A percentile compares a stretch with the other conserved stretches of the same genome.
These are phyloP conservation scores for Phoma sp. DNA, from an alignment of 2,329 filamentous ascomycete genomes.

Conservation along the genomic window DNA sequence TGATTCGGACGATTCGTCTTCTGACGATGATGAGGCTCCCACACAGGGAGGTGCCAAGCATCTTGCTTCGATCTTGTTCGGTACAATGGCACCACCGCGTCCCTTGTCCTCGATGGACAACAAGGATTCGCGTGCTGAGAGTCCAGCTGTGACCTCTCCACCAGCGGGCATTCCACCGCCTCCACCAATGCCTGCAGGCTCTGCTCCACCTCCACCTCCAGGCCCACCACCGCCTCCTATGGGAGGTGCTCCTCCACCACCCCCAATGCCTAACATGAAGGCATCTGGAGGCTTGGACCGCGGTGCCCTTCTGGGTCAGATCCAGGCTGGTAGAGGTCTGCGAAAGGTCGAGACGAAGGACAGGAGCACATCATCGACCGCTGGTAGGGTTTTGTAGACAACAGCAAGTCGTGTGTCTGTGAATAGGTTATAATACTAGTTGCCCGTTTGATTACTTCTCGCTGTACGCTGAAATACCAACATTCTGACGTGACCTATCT, in stretches of 20 bases:
- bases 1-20: slow-evolving; percentile 76
- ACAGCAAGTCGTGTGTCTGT: slow-evolving; percentile 16
- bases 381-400: slow-evolving; percentile 70
- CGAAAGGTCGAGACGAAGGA: slow-evolving; percentile 93
- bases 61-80: slow-evolving; percentile 92
- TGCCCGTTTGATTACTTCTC: slow-evolving; percentile 1
- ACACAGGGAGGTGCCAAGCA: slow-evolving; percentile 86
- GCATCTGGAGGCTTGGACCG: slow-evolving; percentile 45
- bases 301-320: slow-evolving; percentile 77
- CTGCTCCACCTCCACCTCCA: slow-evolving; percentile 55
- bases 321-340: slow-evolving; percentile 77
- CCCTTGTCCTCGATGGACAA: slow-evolving; percentile 84
- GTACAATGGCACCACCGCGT: slow-evolving; percentile 92
- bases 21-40: slow-evolving; percentile 75
- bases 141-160: slow-evolving; percentile 51
- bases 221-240: slow-evolving; percentile 56
- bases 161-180: slow-evolving; percentile 57
- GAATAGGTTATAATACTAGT: slow-evolving; percentile 23
- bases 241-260: slow-evolving; percentile 43
- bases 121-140: slow-evolving; percentile 58
- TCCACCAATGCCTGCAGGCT: slow-evolving; percentile 56
- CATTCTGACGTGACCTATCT: not conserved
- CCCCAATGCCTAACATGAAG: slow-evolving; percentile 53
- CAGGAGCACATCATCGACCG: slow-evolving; percentile 72
- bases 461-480: not conserved